Evolutionary conservation across 768 basidiomycete genomes (phyloP).

Genomic region (Serendipita sp.): DNA sequence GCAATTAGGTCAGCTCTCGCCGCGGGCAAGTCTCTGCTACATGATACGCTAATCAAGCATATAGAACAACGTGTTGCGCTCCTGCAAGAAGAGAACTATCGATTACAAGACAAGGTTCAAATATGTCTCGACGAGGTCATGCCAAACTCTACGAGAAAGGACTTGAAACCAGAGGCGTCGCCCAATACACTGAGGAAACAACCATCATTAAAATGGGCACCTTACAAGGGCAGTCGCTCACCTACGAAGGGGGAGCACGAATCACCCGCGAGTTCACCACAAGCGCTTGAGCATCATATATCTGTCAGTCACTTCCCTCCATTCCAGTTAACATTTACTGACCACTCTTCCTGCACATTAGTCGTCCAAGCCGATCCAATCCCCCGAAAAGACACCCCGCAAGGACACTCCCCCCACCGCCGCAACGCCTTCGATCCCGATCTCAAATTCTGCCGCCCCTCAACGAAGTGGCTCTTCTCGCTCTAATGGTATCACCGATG

Average conservation of each 20-base stretch:
- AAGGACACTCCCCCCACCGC: conserved; percentile 26
- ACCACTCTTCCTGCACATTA: neutral
- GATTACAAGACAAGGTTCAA: conserved; percentile 45
- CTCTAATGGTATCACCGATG: conserved; percentile 16
- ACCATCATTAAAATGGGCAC: conserved; percentile 80
- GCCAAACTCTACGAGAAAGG: conserved; percentile 4
- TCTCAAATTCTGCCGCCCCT: conserved; percentile 4
- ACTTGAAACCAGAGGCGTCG: neutral
- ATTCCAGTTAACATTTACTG: neutral
- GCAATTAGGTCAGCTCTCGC: conserved; percentile 48
- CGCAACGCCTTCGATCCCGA: conserved; percentile 38
- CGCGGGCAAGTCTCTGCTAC: neutral
- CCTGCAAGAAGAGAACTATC: conserved; percentile 68
- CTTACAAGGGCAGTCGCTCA: conserved; percentile 60
- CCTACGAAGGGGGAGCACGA: conserved; percentile 66
- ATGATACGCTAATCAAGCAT: conserved; percentile 6
- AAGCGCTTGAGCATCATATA: conserved; percentile 55
- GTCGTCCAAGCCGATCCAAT: neutral
- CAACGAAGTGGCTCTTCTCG: neutral
- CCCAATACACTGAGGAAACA: conserved; percentile 37
- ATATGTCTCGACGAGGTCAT: conserved; percentile 49
- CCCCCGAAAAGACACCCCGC: conserved; percentile 16
- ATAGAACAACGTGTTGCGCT: conserved; percentile 48
- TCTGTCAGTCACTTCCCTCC: conserved; percentile 9
- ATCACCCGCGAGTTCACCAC: conserved; percentile 67